Conservation (phyloP, 1,284 basidiomycete genomes). For the Pterulicium gracile region DNA sequence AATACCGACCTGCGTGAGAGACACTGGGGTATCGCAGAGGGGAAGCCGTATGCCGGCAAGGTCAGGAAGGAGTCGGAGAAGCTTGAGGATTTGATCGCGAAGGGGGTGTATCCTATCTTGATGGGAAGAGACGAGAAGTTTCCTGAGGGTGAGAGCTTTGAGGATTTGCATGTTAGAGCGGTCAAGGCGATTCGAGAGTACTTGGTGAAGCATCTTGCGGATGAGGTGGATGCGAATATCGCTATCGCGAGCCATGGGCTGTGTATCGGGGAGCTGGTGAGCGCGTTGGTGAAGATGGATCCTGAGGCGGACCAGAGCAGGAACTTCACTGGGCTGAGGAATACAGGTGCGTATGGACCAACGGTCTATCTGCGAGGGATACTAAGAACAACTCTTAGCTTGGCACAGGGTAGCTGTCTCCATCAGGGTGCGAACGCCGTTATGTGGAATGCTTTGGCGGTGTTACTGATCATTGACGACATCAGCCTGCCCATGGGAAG, state of each 20-base stretch:
- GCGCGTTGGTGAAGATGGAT: constrained; percentile 39
- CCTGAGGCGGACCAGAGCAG: constrained; percentile 21
- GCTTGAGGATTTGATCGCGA: constrained; percentile 30
- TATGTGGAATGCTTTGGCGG: too few relatives aligned
- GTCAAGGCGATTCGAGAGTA: constrained; percentile 42
- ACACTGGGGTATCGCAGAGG: constrained; percentile 63
- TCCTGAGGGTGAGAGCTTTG: constrained; percentile 56
- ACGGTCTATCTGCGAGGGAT: too few relatives aligned
- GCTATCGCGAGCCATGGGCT: constrained; percentile 67
- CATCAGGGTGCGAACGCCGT: not conserved
- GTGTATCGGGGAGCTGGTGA: constrained; percentile 53
- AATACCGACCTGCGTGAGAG: constrained; percentile 47
- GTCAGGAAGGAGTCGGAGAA: constrained; percentile 21
- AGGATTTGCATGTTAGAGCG: constrained; percentile 51
- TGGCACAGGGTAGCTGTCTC: not conserved
- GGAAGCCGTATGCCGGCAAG: constrained; percentile 33
- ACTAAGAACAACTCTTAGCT: too few relatives aligned
- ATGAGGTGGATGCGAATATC: constrained; percentile 35
- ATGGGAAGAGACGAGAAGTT: constrained; percentile 42
- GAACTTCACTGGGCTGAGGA: constrained; percentile 40
- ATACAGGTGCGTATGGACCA: constrained; percentile 42
- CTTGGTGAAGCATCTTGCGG: constrained; percentile 45
- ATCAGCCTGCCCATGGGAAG: not conserved
- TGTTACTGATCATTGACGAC: not conserved
- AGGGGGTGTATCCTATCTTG: constrained; percentile 39